Conservation (phyloP, 176 grass and related monocot species). For the Triticum urartu region DNA sequence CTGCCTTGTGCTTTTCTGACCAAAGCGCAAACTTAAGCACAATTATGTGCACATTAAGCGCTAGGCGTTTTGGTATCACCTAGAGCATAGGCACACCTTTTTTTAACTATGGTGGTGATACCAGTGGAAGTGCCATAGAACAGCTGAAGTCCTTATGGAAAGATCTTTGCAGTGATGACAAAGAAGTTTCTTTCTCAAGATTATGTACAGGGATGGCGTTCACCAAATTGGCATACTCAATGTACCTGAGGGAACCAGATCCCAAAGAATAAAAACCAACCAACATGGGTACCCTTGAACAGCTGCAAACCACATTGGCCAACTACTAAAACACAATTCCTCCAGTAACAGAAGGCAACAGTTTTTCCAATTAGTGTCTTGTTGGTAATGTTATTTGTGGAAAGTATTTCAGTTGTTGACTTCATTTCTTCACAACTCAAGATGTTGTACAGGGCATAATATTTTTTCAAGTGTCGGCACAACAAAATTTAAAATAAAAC, state of each 20-base stretch:
- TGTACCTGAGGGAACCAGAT: neutral
- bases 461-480: neutral
- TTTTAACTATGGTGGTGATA: neutral
- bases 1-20: no score
- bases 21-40: no score
- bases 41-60: no score
- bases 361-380: neutral
- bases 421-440: neutral
- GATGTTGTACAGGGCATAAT: neutral
- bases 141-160: neutral
- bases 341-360: neutral
- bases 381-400: neutral
- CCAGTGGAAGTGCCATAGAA: neutral
- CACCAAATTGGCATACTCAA: neutral
- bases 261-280: neutral
- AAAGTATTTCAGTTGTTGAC: neutral
- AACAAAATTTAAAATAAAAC: conserved; percentile 1
- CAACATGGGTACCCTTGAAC: neutral
- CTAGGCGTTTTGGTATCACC: no score
- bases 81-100: no score
- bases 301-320: neutral
- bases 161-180: conserved; percentile 1
- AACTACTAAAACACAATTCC: neutral
- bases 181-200: conserved; percentile 17
- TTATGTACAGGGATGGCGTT: neutral